Evolutionary conservation across 805 yeast genomes (phyloP).

Genomic region (Zygotorulaspora sp.): DNA sequence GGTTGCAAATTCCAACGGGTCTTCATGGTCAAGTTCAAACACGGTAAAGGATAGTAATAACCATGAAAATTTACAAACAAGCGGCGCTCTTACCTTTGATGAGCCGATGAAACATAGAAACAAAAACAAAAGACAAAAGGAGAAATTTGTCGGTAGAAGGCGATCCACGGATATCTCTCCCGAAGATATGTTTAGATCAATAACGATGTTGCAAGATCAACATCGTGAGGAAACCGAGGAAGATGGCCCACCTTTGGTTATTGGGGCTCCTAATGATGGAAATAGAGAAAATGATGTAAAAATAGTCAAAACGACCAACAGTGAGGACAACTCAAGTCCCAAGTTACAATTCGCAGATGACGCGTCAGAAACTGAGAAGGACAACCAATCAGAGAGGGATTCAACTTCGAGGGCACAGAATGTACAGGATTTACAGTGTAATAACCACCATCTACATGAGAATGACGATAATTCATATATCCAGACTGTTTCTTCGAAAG

Average conservation of each 20-base stretch:
- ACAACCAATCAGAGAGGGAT: background rate
- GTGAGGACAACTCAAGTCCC: background rate
- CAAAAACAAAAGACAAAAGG: conserved; percentile 14
- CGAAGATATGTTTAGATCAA: conserved; percentile 77
- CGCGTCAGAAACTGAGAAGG: background rate
- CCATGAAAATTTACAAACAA: conserved; percentile 4
- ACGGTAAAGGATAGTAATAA: conserved; percentile 10
- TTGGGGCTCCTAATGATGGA: conserved; percentile 55
- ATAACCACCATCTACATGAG: conserved; percentile 13
- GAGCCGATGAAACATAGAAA: conserved; percentile 12
- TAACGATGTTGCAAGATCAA: conserved; percentile 67
- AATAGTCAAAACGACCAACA: conserved; percentile 11
- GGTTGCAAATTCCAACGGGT: conserved; percentile 7
- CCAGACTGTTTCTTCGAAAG: background rate
- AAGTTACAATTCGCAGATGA: background rate
- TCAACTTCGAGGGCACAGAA: conserved; percentile 7
- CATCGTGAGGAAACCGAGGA: conserved; percentile 43
- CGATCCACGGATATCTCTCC: conserved; percentile 58
- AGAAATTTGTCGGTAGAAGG: conserved; percentile 34
- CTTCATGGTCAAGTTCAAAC: conserved; percentile 13
- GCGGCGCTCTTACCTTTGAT: conserved; percentile 9
- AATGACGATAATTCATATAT: background rate
- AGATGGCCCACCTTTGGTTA: conserved; percentile 73
- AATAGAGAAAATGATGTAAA: background rate
- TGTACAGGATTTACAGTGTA: conserved; percentile 7